Evolutionary conservation across 495 filamentous ascomycete species (phyloP).

Genomic region (Penicilliopsis zonata): DNA sequence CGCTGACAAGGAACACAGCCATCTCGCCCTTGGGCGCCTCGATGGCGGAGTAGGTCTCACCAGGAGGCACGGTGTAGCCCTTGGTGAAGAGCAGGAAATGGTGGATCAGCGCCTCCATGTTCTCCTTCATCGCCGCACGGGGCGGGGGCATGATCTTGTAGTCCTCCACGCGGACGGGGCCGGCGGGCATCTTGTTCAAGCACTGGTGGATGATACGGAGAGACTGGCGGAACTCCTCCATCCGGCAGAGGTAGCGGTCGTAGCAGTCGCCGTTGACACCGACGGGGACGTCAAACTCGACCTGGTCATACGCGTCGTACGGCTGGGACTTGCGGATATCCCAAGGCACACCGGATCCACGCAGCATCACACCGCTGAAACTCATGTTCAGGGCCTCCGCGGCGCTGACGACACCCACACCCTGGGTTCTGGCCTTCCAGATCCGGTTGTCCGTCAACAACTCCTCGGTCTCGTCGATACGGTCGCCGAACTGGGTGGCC

Average conservation of each 20-base stretch:
- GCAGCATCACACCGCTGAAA: constrained; percentile 96
- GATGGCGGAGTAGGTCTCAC: constrained; percentile 95
- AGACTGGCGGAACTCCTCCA: constrained; percentile 98
- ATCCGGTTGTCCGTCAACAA: constrained; percentile 98
- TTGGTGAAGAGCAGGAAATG: constrained; percentile 98
- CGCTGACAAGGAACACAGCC: constrained; percentile 94
- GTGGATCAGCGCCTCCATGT: constrained; percentile 99
- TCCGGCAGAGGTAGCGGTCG: constrained; percentile 95
- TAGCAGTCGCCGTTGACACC: constrained; percentile 98
- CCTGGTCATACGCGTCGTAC: constrained; percentile 94
- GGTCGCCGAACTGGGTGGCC: constrained; percentile 98
- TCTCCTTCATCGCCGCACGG: constrained; percentile 98
- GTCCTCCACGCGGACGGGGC: constrained; percentile 89
- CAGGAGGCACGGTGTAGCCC: constrained; percentile 94
- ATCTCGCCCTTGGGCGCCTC: constrained; percentile 99
- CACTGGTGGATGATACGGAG: constrained; percentile 98
- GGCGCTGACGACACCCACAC: constrained; percentile 82
- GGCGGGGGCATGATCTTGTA: constrained; percentile 98
- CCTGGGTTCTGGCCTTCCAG: constrained; percentile 87
- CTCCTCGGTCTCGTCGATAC: constrained; percentile 98
- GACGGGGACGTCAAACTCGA: constrained; percentile 97
- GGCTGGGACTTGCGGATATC: constrained; percentile 92
- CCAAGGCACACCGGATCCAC: constrained; percentile 94
- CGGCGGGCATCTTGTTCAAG: constrained; percentile 95
- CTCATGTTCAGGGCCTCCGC: constrained; percentile 89